Evolutionary conservation across 2,329 filamentous ascomycete species (phyloP), one percentile per base, ranked within the genome.

Genomic region (Nigrospora sphaerica): DNA sequence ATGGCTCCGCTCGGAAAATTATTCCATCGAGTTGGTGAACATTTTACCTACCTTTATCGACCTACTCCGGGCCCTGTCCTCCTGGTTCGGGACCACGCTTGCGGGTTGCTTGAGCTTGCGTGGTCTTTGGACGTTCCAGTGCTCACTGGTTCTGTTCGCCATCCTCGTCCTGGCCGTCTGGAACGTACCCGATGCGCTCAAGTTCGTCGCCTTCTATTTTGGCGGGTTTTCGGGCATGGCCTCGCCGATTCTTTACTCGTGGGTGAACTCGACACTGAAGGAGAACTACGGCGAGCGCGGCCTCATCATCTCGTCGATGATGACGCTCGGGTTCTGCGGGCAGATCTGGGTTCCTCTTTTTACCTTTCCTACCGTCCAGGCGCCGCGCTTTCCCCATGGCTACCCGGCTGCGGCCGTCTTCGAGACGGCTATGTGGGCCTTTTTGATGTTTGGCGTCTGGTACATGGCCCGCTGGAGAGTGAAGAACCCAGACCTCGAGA

Each of bases 231-330:
- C 34, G 13, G 34, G 34, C 6, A 36, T 36, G 34, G 34, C 34
- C 6, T 36, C 34, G 6, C 34, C 34, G 6, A 36, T 36, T 6
- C 16, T 36, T 5, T 36, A 36, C 12, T 36, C 34, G 2, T 68
- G 66, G 64, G 61, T 65, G 6, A 70, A 69, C 45, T 57, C 64
- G 46, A 62, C 63, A 11, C 66, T 63, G 42, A 56, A 61, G 3
- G 51, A 55, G 12, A 67, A 70, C 32, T 64, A 66, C 7, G 67
- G 71, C 54, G 67, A 69, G 33, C 64, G 68, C 1, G 64, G 67
- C 4, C 55, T 71, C 9, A 65, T 69, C 6, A 64, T 71, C 14
- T 64, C 66, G 2, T 64, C 67, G 7, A 70, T 72, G 65, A 63
- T 67, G 18, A 59, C 63, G 0, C 55, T 69, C 41, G 59, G 60